phyloP scores from a whole-genome alignment of 2,329 filamentous ascomycete species.

The Beauveria sp. region DNA sequence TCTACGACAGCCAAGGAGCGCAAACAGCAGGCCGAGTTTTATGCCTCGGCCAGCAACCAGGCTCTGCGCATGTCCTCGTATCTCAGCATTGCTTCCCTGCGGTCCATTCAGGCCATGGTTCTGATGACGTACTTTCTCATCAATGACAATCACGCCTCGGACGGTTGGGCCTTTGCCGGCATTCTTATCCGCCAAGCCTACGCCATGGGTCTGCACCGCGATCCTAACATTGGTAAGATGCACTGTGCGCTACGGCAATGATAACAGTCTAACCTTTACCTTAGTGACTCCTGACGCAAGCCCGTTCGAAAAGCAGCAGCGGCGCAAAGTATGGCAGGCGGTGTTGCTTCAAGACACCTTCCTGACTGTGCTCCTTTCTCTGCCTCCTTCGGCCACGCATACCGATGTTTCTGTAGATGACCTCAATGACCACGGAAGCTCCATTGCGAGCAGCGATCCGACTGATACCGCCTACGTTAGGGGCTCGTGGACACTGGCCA shows the following conservation, averaged over 20 bases:
- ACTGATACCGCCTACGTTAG: constrained; percentile 65
- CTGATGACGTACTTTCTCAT: constrained; percentile 75
- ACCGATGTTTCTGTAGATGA: constrained; percentile 73
- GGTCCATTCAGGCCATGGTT: constrained; percentile 73
- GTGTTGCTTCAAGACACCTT: constrained; percentile 77
- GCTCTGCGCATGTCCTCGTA: constrained; percentile 69
- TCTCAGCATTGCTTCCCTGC: constrained; percentile 63
- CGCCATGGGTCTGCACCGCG: constrained; percentile 72
- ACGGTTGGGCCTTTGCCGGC: constrained; percentile 76
- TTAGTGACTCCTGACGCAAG: constrained; percentile 56
- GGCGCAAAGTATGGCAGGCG: constrained; percentile 75
- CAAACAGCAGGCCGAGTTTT: constrained; percentile 73
- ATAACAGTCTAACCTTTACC: background rate
- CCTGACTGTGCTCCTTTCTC: constrained; percentile 66
- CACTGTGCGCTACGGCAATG: background rate
- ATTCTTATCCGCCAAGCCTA: constrained; percentile 72
- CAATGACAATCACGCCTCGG: constrained; percentile 77
- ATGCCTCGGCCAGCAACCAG: constrained; percentile 72
- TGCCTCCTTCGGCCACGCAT: constrained; percentile 71
- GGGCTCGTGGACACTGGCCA: constrained; percentile 71
- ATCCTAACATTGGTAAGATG: constrained; percentile 59
- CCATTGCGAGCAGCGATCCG: constrained; percentile 51
- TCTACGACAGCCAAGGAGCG: constrained; percentile 50
- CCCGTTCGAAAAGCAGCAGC: constrained; percentile 67
- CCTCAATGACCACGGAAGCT: constrained; percentile 54